phyloP scores from a whole-genome alignment of 2,329 filamentous ascomycete species.

The Monosporascus sp. region DNA sequence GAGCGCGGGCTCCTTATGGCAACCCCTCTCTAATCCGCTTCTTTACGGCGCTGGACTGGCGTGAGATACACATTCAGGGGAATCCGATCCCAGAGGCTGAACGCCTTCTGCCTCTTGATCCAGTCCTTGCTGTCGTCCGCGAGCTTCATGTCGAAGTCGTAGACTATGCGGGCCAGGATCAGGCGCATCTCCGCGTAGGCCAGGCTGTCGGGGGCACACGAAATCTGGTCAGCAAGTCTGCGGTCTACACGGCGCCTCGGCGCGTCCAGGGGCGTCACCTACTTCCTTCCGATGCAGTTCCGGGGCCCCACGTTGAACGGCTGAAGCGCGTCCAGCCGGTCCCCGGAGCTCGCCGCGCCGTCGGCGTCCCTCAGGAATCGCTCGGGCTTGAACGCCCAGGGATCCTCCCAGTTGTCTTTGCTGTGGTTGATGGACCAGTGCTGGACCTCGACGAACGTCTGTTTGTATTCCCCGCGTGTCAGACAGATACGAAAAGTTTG shows the following conservation, averaged over 20 bases:
- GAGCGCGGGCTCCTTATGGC: no score
- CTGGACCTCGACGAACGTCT: constrained; percentile 32
- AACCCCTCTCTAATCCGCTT: no score
- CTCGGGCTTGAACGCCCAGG: constrained; percentile 34
- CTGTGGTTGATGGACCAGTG: constrained; percentile 33
- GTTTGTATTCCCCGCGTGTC: background rate
- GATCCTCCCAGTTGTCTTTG: constrained; percentile 32
- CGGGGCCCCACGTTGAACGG: constrained; percentile 32
- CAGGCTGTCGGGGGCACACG: constrained; percentile 20
- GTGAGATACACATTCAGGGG: background rate
- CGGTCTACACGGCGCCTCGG: background rate
- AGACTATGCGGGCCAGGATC: constrained; percentile 39
- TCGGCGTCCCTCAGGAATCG: constrained; percentile 27
- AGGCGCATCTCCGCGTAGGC: constrained; percentile 45
- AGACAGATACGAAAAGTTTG: background rate
- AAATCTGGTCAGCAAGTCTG: background rate
- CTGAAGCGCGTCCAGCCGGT: constrained; percentile 27
- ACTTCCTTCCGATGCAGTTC: constrained; percentile 37
- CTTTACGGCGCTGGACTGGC: background rate
- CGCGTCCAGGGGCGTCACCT: constrained; percentile 8
- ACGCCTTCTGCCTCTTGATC: constrained; percentile 28
- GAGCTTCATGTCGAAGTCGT: constrained; percentile 39
- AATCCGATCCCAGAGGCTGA: constrained; percentile 27
- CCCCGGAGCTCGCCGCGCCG: constrained; percentile 22
- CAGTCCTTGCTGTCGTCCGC: constrained; percentile 27